These are phyloP conservation scores for Solanum habrochaites DNA, from an alignment of 257 asterid species.

Conservation along the genomic window DNA sequence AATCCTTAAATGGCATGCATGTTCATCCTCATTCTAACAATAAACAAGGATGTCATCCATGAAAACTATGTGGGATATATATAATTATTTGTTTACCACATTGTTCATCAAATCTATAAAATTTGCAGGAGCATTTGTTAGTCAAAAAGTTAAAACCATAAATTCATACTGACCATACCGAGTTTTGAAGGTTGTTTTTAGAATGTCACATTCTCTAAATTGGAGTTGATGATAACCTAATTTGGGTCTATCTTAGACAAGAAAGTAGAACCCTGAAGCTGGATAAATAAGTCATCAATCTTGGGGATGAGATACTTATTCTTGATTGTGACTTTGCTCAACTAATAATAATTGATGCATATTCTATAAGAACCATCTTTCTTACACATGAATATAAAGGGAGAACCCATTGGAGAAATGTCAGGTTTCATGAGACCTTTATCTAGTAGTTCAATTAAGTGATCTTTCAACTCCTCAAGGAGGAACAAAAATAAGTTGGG, in stretches of 20 bases:
- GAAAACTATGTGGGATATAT: background rate
- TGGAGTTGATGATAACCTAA: no score
- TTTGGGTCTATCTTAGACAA: background rate
- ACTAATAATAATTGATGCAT: no score
- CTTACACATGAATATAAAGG: background rate
- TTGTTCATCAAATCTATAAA: background rate
- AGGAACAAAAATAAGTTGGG: background rate
- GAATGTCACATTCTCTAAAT: background rate
- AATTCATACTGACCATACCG: background rate
- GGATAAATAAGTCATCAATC: background rate
- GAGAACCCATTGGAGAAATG: background rate
- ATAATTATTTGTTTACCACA: no score
- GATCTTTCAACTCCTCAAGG: background rate
- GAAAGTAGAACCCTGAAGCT: background rate
- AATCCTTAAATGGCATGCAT: background rate
- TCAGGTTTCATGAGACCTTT: background rate
- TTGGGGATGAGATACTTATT: background rate
- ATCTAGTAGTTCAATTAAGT: no score
- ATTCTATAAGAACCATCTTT: background rate
- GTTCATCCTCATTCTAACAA: background rate
- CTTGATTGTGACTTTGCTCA: background rate
- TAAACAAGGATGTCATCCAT: no score
- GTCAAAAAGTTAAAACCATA: background rate
- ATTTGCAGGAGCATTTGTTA: fast-evolving
- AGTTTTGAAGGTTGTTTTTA: no score